Percentiles rank a stretch among this genome's conserved stretches.
These are phyloP conservation scores for Fusarium mundagurra DNA, from an alignment of 2,329 filamentous ascomycete species.

Conservation along the genomic window DNA sequence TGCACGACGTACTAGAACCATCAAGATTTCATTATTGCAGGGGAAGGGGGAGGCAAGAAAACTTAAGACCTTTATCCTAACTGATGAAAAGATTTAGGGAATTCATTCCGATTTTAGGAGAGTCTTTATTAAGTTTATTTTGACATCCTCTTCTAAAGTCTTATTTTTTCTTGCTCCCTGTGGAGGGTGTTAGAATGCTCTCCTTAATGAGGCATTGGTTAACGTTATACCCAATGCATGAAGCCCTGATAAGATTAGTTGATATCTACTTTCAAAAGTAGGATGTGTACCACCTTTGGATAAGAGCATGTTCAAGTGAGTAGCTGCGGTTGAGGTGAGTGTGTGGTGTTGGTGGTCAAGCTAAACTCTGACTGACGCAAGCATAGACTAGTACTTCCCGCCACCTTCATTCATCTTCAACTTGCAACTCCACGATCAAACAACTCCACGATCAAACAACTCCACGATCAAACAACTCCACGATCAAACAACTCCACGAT, in stretches of 20 bases:
- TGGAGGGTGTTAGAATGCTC: background rate
- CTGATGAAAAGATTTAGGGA: background rate
- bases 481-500: background rate
- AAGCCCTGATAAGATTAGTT: background rate
- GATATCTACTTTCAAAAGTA: background rate
- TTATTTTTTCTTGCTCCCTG: background rate
- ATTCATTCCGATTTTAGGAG: background rate
- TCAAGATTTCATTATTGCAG: background rate
- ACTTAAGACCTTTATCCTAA: background rate
- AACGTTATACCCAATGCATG: background rate
- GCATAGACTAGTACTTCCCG: background rate
- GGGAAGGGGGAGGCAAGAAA: background rate
- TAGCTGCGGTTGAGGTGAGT: background rate
- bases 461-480: background rate
- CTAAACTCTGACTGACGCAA: background rate
- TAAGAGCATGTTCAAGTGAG: background rate
- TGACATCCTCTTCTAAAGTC: background rate
- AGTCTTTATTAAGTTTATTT: background rate
- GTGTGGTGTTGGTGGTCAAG: background rate
- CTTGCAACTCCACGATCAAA: background rate
- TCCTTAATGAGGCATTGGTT: background rate
- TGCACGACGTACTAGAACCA: background rate
- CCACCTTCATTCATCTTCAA: background rate
- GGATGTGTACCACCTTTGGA: too few species aligned
- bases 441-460: too few species aligned